phyloP scores from a whole-genome alignment of 106 monocot genomes.

The Dendrobium officinale region DNA sequence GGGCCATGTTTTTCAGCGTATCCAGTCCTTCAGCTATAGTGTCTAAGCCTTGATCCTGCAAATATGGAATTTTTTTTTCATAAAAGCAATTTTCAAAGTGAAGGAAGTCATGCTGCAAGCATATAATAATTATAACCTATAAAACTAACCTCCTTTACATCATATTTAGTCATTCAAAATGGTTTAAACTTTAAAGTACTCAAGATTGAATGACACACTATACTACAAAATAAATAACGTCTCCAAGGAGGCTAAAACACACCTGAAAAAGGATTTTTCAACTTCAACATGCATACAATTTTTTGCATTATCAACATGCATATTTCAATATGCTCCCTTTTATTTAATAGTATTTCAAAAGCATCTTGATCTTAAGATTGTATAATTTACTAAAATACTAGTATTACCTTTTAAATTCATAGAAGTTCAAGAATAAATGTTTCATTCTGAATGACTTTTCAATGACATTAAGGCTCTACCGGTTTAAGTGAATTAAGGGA shows the following conservation, averaged over 20 bases:
- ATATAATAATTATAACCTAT: not conserved
- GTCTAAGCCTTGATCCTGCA: constrained; percentile 97
- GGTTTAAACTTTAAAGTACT: not conserved
- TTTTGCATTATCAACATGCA: not conserved
- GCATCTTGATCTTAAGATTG: not conserved
- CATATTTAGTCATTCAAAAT: not conserved
- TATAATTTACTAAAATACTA: not conserved
- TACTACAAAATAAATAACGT: not conserved
- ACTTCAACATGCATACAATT: not conserved
- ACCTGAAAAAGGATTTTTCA: not conserved
- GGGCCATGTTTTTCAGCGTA: constrained; percentile 92
- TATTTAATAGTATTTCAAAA: not conserved
- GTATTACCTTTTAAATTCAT: not conserved
- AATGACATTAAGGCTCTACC: not conserved
- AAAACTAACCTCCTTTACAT: not conserved
- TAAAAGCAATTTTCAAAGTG: not conserved
- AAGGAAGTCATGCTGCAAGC: not conserved
- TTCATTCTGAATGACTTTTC: not conserved
- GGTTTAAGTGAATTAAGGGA: not conserved
- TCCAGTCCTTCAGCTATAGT: constrained; percentile 89
- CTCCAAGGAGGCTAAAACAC: not conserved
- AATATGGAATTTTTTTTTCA: not conserved
- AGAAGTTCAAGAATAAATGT: not conserved
- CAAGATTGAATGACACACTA: not conserved
- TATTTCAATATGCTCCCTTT: not conserved